phyloP scores from a whole-genome alignment of 257 asterid species.

The Penstemon eatonii region DNA sequence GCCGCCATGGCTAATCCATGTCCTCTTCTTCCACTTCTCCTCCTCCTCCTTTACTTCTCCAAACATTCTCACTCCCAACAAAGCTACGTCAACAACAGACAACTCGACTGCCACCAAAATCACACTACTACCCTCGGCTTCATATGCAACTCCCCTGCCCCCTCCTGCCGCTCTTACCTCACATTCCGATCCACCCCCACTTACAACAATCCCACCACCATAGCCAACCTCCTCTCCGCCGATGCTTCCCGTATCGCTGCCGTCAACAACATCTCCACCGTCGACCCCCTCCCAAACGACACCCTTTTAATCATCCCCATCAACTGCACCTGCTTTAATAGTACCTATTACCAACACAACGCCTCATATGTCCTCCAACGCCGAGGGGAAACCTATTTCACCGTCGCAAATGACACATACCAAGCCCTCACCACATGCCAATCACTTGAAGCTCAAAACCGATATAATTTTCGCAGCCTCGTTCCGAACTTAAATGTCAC shows the following conservation, averaged over 20 bases:
- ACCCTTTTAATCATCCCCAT: slow-evolving; percentile 49
- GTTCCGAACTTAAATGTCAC: slow-evolving; percentile 28
- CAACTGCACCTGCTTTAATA: slow-evolving; percentile 42
- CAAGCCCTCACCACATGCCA: slow-evolving; percentile 62
- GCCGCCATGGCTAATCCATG: background rate
- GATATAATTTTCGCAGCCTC: slow-evolving; percentile 12
- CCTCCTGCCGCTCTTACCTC: slow-evolving; percentile 50
- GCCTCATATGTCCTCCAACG: slow-evolving; percentile 43
- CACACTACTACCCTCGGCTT: slow-evolving; percentile 45
- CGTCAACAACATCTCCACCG: slow-evolving; percentile 44
- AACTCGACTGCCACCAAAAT: slow-evolving; percentile 41
- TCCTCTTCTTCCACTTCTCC: background rate
- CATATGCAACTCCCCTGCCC: slow-evolving; percentile 47
- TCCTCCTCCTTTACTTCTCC: slow-evolving; percentile 8
- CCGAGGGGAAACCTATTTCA: slow-evolving; percentile 36
- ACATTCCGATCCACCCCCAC: slow-evolving; percentile 55
- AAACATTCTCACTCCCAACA: slow-evolving; percentile 42
- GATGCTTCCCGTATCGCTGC: slow-evolving; percentile 46
- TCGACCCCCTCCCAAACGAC: slow-evolving; percentile 31
- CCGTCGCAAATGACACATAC: slow-evolving; percentile 50
- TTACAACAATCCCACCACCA: slow-evolving; percentile 45
- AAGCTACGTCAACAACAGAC: slow-evolving; percentile 51
- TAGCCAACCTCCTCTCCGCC: slow-evolving; percentile 47
- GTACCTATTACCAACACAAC: slow-evolving; percentile 48
- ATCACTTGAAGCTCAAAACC: slow-evolving; percentile 47